Evolutionary conservation across 306 rosid species (phyloP).

Genomic region (Benincasa hispida): DNA sequence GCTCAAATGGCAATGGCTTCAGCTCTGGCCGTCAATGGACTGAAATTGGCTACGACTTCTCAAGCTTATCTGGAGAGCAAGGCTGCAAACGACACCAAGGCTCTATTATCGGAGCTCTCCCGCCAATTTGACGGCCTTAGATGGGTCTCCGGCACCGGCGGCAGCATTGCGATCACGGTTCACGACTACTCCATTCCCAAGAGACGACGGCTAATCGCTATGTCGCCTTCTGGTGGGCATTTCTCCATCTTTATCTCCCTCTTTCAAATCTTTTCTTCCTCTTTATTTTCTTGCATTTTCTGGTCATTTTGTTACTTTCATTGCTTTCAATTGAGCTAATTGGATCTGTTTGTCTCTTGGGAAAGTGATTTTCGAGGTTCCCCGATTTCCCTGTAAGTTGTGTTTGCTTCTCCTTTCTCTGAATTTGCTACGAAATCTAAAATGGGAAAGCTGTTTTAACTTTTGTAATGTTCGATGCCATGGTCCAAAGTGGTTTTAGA

Average conservation of each 20-base stretch:
- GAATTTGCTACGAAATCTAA: neutral
- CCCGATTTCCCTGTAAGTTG: neutral
- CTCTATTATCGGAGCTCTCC: conserved; percentile 64
- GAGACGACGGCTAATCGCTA: neutral
- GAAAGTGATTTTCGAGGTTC: neutral
- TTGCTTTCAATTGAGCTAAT: neutral
- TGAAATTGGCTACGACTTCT: neutral
- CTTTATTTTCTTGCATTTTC: neutral
- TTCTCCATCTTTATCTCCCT: neutral
- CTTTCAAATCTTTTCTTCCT: neutral
- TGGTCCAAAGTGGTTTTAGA: neutral
- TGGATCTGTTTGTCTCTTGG: neutral
- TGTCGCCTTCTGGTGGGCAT: conserved; percentile 3
- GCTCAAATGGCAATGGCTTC: neutral
- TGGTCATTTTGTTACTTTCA: neutral
- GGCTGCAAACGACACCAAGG: conserved; percentile 55
- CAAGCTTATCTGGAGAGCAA: neutral
- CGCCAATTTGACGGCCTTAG: conserved; percentile 77
- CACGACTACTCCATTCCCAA: conserved; percentile 65
- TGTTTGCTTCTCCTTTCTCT: neutral
- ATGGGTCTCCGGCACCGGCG: conserved; percentile 90
- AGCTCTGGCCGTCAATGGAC: neutral
- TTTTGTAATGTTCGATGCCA: neutral
- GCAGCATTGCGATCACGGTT: conserved; percentile 68
- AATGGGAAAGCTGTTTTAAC: neutral